Evolutionary conservation across 1,284 basidiomycete species (phyloP).

Genomic region (Apiotrichum domesticum): DNA sequence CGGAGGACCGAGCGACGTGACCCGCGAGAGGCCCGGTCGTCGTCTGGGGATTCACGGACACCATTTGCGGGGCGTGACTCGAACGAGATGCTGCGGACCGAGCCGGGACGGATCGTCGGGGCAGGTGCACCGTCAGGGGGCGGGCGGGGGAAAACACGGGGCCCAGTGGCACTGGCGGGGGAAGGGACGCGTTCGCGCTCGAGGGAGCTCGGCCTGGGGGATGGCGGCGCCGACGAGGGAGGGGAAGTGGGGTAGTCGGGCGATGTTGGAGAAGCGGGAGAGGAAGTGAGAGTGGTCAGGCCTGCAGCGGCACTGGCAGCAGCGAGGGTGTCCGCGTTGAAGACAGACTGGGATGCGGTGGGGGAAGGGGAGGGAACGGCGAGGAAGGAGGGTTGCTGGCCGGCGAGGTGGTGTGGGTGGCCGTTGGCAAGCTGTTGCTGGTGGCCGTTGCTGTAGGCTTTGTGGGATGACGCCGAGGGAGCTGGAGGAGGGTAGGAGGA

Average conservation of each 20-base stretch:
- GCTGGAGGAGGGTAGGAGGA: no score
- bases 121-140: background rate
- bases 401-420: no score
- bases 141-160: conserved; percentile 5
- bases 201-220: no score
- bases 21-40: conserved; percentile 7
- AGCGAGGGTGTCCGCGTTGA: background rate
- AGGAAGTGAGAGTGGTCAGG: no score
- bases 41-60: conserved; percentile 5
- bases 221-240: no score
- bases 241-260: no score
- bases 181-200: background rate
- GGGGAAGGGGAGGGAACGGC: no score
- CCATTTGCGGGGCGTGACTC: background rate
- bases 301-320: background rate
- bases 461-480: no score
- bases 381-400: no score
- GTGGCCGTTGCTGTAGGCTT: no score
- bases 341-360: background rate
- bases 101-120: conserved; percentile 15
- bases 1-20: conserved; percentile 12
- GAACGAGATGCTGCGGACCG: conserved; percentile 10
- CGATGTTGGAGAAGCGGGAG: no score
- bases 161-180: background rate
- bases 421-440: no score